Conservation (phyloP, 73 alveolate species). For the Urostyla sp. region DNA sequence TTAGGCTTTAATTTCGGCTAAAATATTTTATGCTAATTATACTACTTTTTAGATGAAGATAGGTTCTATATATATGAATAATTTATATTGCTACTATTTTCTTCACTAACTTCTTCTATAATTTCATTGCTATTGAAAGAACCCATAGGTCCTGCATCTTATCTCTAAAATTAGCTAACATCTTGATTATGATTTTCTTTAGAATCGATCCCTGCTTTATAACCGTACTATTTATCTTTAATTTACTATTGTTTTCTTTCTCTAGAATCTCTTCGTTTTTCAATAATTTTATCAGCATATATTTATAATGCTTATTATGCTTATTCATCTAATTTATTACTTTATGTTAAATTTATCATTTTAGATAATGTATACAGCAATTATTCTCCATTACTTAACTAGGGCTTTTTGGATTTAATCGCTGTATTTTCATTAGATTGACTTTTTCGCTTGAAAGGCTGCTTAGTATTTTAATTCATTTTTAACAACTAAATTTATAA, state of each 20-base stretch:
- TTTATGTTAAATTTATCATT: background rate
- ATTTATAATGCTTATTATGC: conserved; percentile 3
- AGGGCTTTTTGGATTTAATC: background rate
- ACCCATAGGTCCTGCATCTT: background rate
- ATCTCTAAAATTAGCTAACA: background rate
- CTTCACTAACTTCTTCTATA: conserved; percentile 67
- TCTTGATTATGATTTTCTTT: background rate
- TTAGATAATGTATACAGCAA: background rate
- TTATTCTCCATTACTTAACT: conserved; percentile 9
- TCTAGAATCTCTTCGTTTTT: conserved; percentile 10
- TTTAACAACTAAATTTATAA: too few species aligned
- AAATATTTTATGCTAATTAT: background rate
- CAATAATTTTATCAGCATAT: conserved; percentile 46
- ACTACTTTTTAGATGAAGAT: background rate
- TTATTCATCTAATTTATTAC: conserved; percentile 19
- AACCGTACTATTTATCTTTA: conserved; percentile 9
- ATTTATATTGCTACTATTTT: conserved; percentile 36
- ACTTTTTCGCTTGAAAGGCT: too few species aligned
- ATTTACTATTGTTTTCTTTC: conserved; percentile 19
- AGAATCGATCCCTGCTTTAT: conserved; percentile 24
- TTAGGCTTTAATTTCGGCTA: background rate
- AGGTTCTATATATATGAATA: conserved; percentile 36
- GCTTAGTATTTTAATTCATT: background rate
- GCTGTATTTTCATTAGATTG: too few species aligned
- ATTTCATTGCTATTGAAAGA: conserved; percentile 49